Base-by-base conservation (phyloP, 345 rosid genomes). In the Linum usitatissimum region DNA sequence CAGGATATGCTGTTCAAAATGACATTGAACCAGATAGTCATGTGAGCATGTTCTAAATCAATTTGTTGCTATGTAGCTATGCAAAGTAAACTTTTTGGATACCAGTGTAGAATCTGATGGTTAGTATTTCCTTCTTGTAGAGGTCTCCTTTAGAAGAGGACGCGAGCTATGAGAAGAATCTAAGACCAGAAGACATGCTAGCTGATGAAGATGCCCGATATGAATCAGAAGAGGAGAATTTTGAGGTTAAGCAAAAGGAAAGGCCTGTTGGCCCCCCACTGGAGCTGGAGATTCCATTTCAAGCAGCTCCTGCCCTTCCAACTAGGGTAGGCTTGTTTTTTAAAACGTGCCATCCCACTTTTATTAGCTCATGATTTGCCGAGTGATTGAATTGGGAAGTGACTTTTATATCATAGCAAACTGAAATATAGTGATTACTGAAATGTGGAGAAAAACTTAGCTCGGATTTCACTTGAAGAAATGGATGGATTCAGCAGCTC, bases 181-280 rank as follows among this genome's bases (percentile, higher is more conserved):
- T 80, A 57, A 77, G 86, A 68, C 93, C 83, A 3, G 92, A 87
- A 57, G 96, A 93, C 70, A 80, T 83, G 84, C 57, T 81, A 60
- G 85, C 78, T 58, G 94, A 86, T 72, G 97, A 87, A 75, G 91
- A 90, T 77, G 75, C 70, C 78, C 87, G 18, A 31, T 85, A 86
- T 68, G 88, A 81, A 66, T 91, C 96, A 30, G 96, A 91, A 55
- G 87, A 87, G 60, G 99, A 93, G 77, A 85, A 76, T 68, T 66
- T 80, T 70, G 99, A 87, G 66, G 64, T 74, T 73, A 90, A 80
- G 70, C 75, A 72, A 18, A 93, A 80, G 74, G 94, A 90, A 82
- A 93, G 75, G 75, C 99, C 97, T 64, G 77, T 84, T 66, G 97
- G 97, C 0, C 94, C 97, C 40, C 99, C 99, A 4, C 65, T 90